These are phyloP conservation scores for Ascochyta koolunga DNA, from an alignment of 2,329 filamentous ascomycete species.

Conservation along the genomic window DNA sequence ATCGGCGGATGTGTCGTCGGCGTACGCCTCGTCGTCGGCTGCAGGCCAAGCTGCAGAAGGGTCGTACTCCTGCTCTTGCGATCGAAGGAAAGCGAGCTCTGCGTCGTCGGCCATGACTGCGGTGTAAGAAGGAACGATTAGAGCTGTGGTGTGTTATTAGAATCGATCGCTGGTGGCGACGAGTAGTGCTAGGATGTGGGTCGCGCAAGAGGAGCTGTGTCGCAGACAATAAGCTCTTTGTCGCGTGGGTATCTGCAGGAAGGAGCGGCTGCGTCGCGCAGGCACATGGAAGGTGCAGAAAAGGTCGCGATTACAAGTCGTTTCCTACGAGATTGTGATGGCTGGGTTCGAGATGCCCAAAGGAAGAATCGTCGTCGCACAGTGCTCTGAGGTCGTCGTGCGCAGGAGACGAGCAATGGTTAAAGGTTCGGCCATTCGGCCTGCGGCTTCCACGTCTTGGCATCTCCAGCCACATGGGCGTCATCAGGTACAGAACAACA, in stretches of 20 bases:
- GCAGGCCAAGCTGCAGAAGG: slow-evolving; percentile 47
- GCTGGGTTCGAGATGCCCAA: slow-evolving; percentile 18
- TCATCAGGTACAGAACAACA: slow-evolving; percentile 14
- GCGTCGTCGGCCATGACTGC: slow-evolving; percentile 58
- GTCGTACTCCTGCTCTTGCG: slow-evolving; percentile 52
- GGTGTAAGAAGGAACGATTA: background rate
- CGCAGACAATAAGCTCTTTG: slow-evolving; percentile 31
- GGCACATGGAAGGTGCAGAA: slow-evolving; percentile 8
- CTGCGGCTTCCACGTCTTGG: slow-evolving; percentile 16
- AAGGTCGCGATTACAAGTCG: background rate
- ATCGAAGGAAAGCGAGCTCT: slow-evolving; percentile 60
- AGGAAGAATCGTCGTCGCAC: slow-evolving; percentile 19
- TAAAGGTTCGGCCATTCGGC: slow-evolving; percentile 2
- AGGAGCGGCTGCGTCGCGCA: slow-evolving; percentile 20
- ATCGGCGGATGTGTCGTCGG: slow-evolving; percentile 47
- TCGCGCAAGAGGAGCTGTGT: slow-evolving; percentile 14
- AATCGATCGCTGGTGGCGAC: slow-evolving; percentile 7
- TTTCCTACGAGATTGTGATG: background rate
- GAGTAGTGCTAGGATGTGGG: slow-evolving; percentile 19
- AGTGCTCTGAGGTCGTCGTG: slow-evolving; percentile 19
- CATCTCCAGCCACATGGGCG: slow-evolving; percentile 8
- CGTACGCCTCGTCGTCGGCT: slow-evolving; percentile 53
- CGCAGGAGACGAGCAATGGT: slow-evolving; percentile 14
- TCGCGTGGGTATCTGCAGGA: slow-evolving; percentile 27
- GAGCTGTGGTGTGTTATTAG: slow-evolving; percentile 20